Evolutionary conservation across 345 rosid genomes (phyloP), one percentile per base, ranked within the genome.

Genomic region (Eucalyptus polyanthemos): DNA sequence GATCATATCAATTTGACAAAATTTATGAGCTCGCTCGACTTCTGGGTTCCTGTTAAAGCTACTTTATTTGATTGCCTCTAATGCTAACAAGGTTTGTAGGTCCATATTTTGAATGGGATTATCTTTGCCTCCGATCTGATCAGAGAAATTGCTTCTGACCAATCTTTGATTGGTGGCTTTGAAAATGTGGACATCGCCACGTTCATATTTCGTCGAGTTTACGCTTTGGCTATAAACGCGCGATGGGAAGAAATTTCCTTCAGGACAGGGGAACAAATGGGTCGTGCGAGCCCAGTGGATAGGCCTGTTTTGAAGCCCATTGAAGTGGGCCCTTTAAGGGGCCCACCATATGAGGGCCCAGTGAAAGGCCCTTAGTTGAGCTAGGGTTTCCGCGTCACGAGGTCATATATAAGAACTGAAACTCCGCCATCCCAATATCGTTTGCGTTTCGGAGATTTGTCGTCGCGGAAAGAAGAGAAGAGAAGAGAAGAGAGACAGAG

Each of bases 61-160:
- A 11, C 3, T n/a, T 14, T 9, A 65, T n/a, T 1, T 0, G 6
- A 10, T 72, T 0, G 5, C 25, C 8, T 19, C n/a, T 21, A 53
- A 56, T 1, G 3, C 83, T 37, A 19, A 19, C 27, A 9, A 72
- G 14, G 45, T 5, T 37, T 3, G 83, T 42, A 1, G 3, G 5
- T 21, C 12, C 25, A 0, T 72, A 37, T 19, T 72, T 40, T 37
- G 45, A 37, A 19, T 37, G 83, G 14, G 47, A 37, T 2, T 21
- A 10, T 19, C 6, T 37, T 72, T 37, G 44, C 81, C 81, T 76
- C 47, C 27, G 24, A 72, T 19, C 44, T 37, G 44, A 37, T 76
- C 8, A 11, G 83, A 76, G 45, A 21, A 40, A 76, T 40, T 40
- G 0, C 83, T 21, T 76, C 85, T 6, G 9, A 40, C 47, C 47